Percentiles rank a stretch among this genome's conserved stretches.
phyloP scores from a whole-genome alignment of 208 protist genomes.

The Leishmania guyanensis region DNA sequence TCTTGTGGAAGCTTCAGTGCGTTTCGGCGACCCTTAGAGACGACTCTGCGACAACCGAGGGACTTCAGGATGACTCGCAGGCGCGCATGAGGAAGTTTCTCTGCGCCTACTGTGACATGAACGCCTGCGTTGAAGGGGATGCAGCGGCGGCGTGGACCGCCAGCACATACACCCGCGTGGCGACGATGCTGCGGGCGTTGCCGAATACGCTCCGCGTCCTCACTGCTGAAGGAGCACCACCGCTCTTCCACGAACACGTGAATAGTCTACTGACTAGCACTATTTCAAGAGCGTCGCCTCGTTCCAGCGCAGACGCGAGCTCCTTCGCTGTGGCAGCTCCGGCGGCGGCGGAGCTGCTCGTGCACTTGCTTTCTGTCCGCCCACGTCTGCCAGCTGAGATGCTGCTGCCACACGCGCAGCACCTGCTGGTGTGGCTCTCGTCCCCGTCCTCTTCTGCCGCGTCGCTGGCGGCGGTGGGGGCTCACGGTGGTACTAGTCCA shows the following conservation, averaged over 20 bases:
- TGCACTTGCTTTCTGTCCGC: conserved; percentile 18
- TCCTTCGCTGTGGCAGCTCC: background rate
- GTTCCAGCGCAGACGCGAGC: background rate
- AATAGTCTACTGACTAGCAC: background rate
- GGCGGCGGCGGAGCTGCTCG: conserved; percentile 16
- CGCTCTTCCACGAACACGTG: conserved; percentile 18
- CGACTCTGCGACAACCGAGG: background rate
- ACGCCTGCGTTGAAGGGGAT: background rate
- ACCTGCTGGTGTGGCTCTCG: conserved; percentile 25
- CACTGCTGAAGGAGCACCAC: conserved; percentile 12
- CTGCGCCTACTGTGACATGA: background rate
- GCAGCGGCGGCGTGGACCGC: background rate
- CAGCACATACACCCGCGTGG: background rate
- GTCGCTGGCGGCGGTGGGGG: background rate
- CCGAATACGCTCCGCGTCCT: conserved; percentile 5
- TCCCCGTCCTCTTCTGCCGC: background rate
- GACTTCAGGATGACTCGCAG: background rate
- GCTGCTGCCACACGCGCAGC: conserved; percentile 31
- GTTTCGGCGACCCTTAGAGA: background rate
- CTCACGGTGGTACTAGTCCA: background rate
- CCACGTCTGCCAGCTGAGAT: conserved; percentile 24
- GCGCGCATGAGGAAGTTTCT: background rate
- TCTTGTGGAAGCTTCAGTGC: conserved; percentile 29
- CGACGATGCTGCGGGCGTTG: conserved; percentile 10
- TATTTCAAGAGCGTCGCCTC: conserved; percentile 8